Conservation (phyloP, 768 basidiomycete species). For the Plicaturopsis crispa region DNA sequence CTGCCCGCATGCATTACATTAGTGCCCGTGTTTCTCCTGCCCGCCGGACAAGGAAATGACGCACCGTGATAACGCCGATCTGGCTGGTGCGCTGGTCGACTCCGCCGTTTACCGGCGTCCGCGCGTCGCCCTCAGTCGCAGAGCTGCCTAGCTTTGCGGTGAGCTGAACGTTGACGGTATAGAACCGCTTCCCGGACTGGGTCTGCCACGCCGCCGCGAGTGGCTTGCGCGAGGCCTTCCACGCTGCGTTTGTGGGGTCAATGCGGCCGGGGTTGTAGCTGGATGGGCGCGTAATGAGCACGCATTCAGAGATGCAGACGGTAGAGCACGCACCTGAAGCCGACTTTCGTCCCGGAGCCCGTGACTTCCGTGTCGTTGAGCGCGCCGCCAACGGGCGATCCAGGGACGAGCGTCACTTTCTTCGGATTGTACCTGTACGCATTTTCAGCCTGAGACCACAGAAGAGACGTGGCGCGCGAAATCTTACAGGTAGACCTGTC, state of each 20-base stretch:
- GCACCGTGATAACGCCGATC: constrained; percentile 41
- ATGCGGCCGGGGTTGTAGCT: constrained; percentile 61
- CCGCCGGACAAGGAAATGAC: constrained; percentile 16
- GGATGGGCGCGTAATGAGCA: no score
- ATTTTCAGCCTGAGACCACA: not conserved
- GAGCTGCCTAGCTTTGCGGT: constrained; percentile 51
- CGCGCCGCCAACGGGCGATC: constrained; percentile 39
- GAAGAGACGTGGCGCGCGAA: not conserved
- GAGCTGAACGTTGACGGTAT: constrained; percentile 55
- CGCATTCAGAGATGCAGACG: no score
- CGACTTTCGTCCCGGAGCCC: constrained; percentile 36
- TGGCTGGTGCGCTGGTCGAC: constrained; percentile 41
- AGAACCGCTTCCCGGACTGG: constrained; percentile 33
- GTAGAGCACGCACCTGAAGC: not conserved
- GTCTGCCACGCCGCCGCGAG: constrained; percentile 52
- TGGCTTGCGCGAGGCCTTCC: constrained; percentile 52
- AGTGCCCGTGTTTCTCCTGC: not conserved
- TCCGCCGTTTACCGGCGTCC: constrained; percentile 50
- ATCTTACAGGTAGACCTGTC: constrained; percentile 45
- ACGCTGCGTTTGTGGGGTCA: constrained; percentile 46
- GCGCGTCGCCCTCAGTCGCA: constrained; percentile 45
- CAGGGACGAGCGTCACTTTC: constrained; percentile 37
- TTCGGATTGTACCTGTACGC: constrained; percentile 39
- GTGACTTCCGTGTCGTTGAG: constrained; percentile 35
- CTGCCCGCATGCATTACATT: constrained; percentile 19